These are phyloP conservation scores for Agarophyton chilense DNA, from an alignment of 23 red algal species.

Conservation along the genomic window DNA sequence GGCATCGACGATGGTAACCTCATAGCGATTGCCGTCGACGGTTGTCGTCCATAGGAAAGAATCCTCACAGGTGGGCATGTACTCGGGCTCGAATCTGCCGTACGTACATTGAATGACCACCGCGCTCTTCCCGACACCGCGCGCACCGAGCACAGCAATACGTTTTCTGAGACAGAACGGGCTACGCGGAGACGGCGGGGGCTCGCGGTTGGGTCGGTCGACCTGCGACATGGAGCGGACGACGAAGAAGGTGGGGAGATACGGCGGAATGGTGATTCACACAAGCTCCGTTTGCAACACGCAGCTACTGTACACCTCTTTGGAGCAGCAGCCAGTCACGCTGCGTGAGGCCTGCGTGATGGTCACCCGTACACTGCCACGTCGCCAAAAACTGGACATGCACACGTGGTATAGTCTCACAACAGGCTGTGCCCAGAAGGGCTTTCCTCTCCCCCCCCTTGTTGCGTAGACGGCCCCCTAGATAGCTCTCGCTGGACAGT, in stretches of 20 bases:
- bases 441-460: too few species aligned
- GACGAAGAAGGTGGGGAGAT: neutral
- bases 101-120: slow-evolving; percentile 78
- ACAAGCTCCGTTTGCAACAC: too few species aligned
- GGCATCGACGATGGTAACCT: slow-evolving; percentile 80
- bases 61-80: slow-evolving; percentile 95
- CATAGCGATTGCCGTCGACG: slow-evolving; percentile 69
- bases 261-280: too few species aligned
- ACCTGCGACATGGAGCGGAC: neutral
- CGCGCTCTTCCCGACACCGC: slow-evolving; percentile 89
- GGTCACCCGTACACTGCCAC: too few species aligned
- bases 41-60: slow-evolving; percentile 57
- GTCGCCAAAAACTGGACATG: too few species aligned
- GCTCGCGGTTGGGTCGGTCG: neutral
- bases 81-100: slow-evolving; percentile 78
- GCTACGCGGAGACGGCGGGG: neutral
- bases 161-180: slow-evolving; percentile 61
- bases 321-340: too few species aligned
- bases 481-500: too few species aligned
- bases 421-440: too few species aligned
- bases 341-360: too few species aligned
- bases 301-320: too few species aligned
- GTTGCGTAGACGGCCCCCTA: too few species aligned
- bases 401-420: too few species aligned
- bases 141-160: slow-evolving; percentile 82